A percentile compares a stretch with the other conserved stretches of the same genome.
These are phyloP conservation scores for Stemphylium beticola DNA, from an alignment of 2,329 filamentous ascomycete species.

Conservation along the genomic window DNA sequence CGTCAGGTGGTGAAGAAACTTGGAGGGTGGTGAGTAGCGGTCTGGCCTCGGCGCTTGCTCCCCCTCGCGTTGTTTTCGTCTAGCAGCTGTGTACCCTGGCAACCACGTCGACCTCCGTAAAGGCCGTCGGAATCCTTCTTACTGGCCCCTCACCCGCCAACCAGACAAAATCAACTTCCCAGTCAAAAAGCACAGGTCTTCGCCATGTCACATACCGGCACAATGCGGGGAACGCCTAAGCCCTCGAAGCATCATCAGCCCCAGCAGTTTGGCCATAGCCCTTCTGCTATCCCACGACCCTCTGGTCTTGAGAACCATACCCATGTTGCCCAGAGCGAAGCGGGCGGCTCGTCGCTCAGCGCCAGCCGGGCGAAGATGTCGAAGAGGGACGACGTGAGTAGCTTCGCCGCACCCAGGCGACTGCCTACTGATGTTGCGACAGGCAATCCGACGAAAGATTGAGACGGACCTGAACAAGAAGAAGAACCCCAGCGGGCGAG, in stretches of 20 bases:
- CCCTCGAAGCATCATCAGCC: slow-evolving; percentile 67
- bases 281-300: slow-evolving; percentile 75
- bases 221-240: slow-evolving; percentile 74
- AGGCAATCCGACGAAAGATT: slow-evolving; percentile 97
- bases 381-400: slow-evolving; percentile 94
- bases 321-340: slow-evolving; percentile 61
- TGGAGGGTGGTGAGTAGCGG: slow-evolving; percentile 10
- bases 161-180: slow-evolving; percentile 25
- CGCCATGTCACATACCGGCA: slow-evolving; percentile 67
- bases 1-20: slow-evolving; percentile 5
- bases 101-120: slow-evolving; percentile 27
- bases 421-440: slow-evolving; percentile 18
- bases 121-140: slow-evolving; percentile 23
- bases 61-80: slow-evolving; percentile 29
- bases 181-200: slow-evolving; percentile 21
- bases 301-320: slow-evolving; percentile 68
- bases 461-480: slow-evolving; percentile 98
- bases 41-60: slow-evolving; percentile 23
- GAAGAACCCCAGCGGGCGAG: slow-evolving; percentile 78
- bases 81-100: slow-evolving; percentile 28
- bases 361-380: slow-evolving; percentile 95
- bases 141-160: slow-evolving; percentile 29
- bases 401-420: slow-evolving; percentile 5
- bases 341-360: slow-evolving; percentile 74
- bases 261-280: slow-evolving; percentile 65